Evolutionary conservation across 108 stramenopile species (phyloP).

Genomic region (Cyclostephanos invisitatus): DNA sequence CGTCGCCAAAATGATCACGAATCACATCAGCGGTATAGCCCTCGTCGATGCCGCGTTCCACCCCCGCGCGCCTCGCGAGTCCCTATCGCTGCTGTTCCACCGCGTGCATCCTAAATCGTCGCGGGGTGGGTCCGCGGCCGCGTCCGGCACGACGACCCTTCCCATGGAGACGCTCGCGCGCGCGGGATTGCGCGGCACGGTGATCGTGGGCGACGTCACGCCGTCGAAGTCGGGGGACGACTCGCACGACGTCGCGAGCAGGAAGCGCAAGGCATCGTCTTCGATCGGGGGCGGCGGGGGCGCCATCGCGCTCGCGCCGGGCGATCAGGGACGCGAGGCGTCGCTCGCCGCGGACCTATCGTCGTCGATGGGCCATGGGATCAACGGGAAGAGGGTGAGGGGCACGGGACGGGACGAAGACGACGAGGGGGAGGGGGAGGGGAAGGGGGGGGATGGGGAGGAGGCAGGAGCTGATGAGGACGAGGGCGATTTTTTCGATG

Average conservation of each 20-base stretch:
- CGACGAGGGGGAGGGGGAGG: slow-evolving; percentile 21
- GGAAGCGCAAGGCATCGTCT: slow-evolving; percentile 28
- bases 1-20: slow-evolving; percentile 16
- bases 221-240: slow-evolving; percentile 3
- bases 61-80: background rate
- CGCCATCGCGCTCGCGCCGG: slow-evolving; percentile 36
- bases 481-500: slow-evolving; percentile 27
- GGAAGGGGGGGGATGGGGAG: slow-evolving; percentile 14
- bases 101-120: background rate
- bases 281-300: background rate
- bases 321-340: slow-evolving; percentile 42
- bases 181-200: slow-evolving; percentile 20
- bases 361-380: background rate
- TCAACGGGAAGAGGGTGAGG: slow-evolving; percentile 5
- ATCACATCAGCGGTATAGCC: slow-evolving; percentile 9
- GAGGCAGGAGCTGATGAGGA: slow-evolving; percentile 11
- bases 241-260: slow-evolving; percentile 9
- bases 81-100: slow-evolving; percentile 15
- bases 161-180: slow-evolving; percentile 33
- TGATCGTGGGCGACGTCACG: slow-evolving; percentile 7
- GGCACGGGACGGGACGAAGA: background rate
- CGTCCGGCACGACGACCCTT: slow-evolving; percentile 7
- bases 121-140: slow-evolving; percentile 13
- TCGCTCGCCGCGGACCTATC: slow-evolving; percentile 41
- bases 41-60: slow-evolving; percentile 18